Conservation (phyloP, 1,284 basidiomycete genomes). For the Athelia psychrophila region DNA sequence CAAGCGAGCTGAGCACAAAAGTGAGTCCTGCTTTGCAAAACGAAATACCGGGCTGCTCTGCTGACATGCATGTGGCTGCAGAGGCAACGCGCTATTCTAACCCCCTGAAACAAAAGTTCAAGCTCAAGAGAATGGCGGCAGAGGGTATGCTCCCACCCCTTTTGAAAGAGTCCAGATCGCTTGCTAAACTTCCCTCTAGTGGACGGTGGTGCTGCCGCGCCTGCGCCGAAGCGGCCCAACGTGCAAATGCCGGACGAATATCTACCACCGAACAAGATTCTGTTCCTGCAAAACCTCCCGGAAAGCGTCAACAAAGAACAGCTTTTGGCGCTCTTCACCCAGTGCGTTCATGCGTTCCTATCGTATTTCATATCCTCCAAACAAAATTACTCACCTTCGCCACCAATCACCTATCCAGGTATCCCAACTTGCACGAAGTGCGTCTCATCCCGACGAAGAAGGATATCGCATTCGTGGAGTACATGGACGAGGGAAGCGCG, state of each 20-base stretch:
- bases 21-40: slow-evolving; percentile 39
- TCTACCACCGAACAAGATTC: slow-evolving; percentile 97
- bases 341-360: slow-evolving; percentile 46
- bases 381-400: too few relatives aligned
- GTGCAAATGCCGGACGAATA: slow-evolving; percentile 99
- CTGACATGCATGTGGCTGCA: slow-evolving; percentile 27
- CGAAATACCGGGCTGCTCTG: not conserved
- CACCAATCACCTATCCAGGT: slow-evolving; percentile 61
- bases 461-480: slow-evolving; percentile 97
- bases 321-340: slow-evolving; percentile 84
- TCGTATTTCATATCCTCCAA: too few relatives aligned
- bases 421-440: slow-evolving; percentile 91
- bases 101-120: slow-evolving; percentile 82
- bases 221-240: slow-evolving; percentile 71
- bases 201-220: slow-evolving; percentile 64
- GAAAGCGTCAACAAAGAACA: slow-evolving; percentile 88
- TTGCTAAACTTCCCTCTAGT: slow-evolving; percentile 37
- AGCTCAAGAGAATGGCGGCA: slow-evolving; percentile 74
- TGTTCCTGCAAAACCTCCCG: slow-evolving; percentile 97
- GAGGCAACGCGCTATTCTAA: slow-evolving; percentile 83
- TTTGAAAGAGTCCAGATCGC: slow-evolving; percentile 2
- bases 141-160: slow-evolving; percentile 48
- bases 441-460: slow-evolving; percentile 95
- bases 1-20: slow-evolving; percentile 75
- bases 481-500: slow-evolving; percentile 86